phyloP scores from a whole-genome alignment of 169 alveolate species.

The Plasmodium yoelii region DNA sequence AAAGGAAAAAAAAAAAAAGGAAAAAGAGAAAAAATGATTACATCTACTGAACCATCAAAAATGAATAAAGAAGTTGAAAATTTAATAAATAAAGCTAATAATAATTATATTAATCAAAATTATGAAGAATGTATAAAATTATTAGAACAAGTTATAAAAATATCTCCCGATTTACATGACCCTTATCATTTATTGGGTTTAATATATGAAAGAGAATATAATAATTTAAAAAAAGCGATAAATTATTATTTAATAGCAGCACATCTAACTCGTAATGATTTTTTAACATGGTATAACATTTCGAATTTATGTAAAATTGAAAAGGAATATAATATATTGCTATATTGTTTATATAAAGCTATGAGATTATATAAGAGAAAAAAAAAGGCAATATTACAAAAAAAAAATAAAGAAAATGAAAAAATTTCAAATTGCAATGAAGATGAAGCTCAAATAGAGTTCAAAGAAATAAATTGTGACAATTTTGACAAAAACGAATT shows the following conservation, averaged over 20 bases:
- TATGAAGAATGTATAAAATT: slow-evolving; percentile 79
- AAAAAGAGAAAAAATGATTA: background rate
- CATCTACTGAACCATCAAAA: slow-evolving; percentile 68
- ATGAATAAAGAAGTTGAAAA: slow-evolving; percentile 79
- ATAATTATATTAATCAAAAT: slow-evolving; percentile 78
- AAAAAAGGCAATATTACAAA: slow-evolving; percentile 6
- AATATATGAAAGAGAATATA: slow-evolving; percentile 89
- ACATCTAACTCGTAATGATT: slow-evolving; percentile 88
- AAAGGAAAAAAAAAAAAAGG: background rate
- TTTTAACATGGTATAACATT: slow-evolving; percentile 88
- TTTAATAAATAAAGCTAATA: slow-evolving; percentile 83
- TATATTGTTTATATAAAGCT: slow-evolving; percentile 60
- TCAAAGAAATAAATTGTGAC: background rate
- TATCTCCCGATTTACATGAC: slow-evolving; percentile 91
- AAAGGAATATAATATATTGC: slow-evolving; percentile 25
- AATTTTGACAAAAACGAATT: background rate
- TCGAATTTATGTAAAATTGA: slow-evolving; percentile 85
- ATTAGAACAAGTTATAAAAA: slow-evolving; percentile 85
- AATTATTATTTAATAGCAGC: slow-evolving; percentile 92
- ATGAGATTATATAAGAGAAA: slow-evolving; percentile 45
- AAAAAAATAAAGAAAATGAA: background rate
- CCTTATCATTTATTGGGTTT: slow-evolving; percentile 92
- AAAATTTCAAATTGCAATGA: background rate
- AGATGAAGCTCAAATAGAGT: background rate
- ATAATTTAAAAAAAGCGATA: slow-evolving; percentile 87